phyloP scores from a whole-genome alignment of 2,329 filamentous ascomycete species.

The Aspergillus sp. region DNA sequence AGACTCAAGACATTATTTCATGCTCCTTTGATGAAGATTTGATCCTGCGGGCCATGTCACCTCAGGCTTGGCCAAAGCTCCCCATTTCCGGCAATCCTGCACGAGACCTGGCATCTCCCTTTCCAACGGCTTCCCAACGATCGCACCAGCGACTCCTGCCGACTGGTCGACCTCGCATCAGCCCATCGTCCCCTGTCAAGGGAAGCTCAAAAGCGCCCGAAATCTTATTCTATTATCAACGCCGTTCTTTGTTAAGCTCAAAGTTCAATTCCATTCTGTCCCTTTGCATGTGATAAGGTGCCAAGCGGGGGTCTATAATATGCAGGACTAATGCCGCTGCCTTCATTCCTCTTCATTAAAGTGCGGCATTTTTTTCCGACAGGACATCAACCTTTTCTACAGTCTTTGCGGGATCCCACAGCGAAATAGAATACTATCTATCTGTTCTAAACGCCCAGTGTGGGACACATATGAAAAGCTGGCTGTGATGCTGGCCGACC shows the following conservation, averaged over 20 bases:
- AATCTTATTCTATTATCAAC: not conserved
- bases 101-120: not conserved
- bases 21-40: not conserved
- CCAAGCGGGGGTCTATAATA: not conserved
- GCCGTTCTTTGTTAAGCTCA: not conserved
- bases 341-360: not conserved
- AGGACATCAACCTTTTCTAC: not conserved
- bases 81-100: slow-evolving; percentile 2
- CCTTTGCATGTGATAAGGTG: not conserved
- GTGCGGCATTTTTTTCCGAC: not conserved
- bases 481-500: not conserved
- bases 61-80: not conserved
- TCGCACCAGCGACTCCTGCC: not conserved
- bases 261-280: not conserved
- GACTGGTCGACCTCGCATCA: not conserved
- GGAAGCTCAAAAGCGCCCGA: slow-evolving; percentile 2
- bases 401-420: too few species aligned
- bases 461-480: not conserved
- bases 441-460: not conserved
- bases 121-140: not conserved
- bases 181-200: not conserved
- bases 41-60: not conserved
- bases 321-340: not conserved
- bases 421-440: not conserved
- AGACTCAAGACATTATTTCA: not conserved